Conservation (phyloP, 495 filamentous ascomycete species). For the Penicillium maclennaniae region DNA sequence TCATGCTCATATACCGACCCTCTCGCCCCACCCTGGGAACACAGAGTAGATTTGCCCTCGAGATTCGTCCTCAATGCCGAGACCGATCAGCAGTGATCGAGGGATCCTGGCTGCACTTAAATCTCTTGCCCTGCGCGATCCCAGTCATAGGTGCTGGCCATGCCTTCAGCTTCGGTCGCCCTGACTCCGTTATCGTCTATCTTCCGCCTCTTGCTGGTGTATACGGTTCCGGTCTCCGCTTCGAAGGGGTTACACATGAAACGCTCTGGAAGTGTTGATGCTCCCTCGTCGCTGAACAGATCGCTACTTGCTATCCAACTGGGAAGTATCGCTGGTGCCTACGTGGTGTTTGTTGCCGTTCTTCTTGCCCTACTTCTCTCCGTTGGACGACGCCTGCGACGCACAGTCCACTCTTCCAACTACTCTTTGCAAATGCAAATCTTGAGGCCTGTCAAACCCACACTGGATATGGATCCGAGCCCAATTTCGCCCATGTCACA, state of each 20-base stretch:
- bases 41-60: slow-evolving; percentile 17
- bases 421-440: slow-evolving; percentile 58
- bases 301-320: slow-evolving; percentile 68
- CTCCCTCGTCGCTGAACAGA: slow-evolving; percentile 38
- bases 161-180: slow-evolving; percentile 13
- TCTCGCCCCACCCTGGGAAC: slow-evolving; percentile 17
- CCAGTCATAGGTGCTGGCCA: slow-evolving; percentile 18
- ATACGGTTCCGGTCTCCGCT: slow-evolving; percentile 11
- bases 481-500: slow-evolving; percentile 41
- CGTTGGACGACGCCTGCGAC: slow-evolving; percentile 57
- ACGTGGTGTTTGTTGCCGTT: slow-evolving; percentile 67
- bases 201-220: slow-evolving; percentile 10
- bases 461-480: slow-evolving; percentile 47
- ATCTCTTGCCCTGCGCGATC: slow-evolving; percentile 8
- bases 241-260: slow-evolving; percentile 1
- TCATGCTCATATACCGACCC: slow-evolving; percentile 18
- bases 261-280: slow-evolving; percentile 11
- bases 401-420: slow-evolving; percentile 49
- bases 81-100: slow-evolving; percentile 17
- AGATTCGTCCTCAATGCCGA: slow-evolving; percentile 17
- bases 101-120: slow-evolving; percentile 19
- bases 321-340: slow-evolving; percentile 74
- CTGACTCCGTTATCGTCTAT: slow-evolving; percentile 5
- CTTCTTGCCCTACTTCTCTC: slow-evolving; percentile 63
- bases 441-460: slow-evolving; percentile 51